Evolutionary conservation across 768 basidiomycete genomes (phyloP).

Genomic region (Mrakia blollopis): DNA sequence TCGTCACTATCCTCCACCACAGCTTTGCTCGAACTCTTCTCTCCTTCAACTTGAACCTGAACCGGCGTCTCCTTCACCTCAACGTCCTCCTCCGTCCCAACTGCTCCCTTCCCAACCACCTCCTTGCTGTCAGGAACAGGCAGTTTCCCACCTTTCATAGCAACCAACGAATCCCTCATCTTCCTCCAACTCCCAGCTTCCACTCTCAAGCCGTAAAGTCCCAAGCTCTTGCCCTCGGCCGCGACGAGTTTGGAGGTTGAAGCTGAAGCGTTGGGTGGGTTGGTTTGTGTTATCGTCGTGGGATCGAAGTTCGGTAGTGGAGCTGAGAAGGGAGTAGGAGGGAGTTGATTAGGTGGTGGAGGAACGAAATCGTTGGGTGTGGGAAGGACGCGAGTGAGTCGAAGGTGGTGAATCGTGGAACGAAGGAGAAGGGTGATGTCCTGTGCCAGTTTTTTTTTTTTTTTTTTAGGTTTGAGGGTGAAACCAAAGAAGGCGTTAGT

Average conservation of each 20-base stretch:
- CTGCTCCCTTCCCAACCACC: constrained; percentile 2
- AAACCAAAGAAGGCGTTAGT: too few species aligned
- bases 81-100: neutral
- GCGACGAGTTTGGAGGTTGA: neutral
- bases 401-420: constrained; percentile 27
- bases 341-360: constrained; percentile 10
- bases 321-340: constrained; percentile 18
- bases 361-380: constrained; percentile 16
- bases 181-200: constrained; percentile 8
- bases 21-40: neutral
- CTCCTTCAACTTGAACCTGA: neutral
- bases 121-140: too few species aligned
- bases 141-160: constrained; percentile 4
- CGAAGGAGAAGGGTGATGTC: constrained; percentile 28
- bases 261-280: neutral
- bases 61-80: neutral
- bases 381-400: constrained; percentile 18
- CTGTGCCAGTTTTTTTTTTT: too few species aligned
- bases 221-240: neutral
- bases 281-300: neutral
- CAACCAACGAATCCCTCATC: constrained; percentile 11
- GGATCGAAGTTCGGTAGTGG: neutral
- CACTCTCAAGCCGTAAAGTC: constrained; percentile 16
- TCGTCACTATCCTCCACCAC: neutral
- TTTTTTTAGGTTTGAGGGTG: neutral